Percentiles rank a stretch among this genome's conserved stretches.
phyloP scores from a whole-genome alignment of 345 rosid species.

The Rhodomyrtus tomentosa region DNA sequence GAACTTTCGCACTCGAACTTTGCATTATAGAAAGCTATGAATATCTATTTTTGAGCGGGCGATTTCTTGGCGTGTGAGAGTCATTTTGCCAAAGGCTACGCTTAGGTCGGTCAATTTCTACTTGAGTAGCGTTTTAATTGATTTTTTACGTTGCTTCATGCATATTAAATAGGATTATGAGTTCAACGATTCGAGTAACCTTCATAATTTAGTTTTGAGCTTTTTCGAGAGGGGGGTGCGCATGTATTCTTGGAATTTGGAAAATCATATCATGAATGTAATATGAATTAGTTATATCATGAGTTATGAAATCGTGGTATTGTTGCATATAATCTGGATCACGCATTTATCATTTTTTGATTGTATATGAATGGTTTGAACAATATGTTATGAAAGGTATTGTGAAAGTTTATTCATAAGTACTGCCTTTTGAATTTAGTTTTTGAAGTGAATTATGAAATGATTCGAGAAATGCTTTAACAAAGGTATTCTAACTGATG shows the following conservation, averaged over 20 bases:
- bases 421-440: fast-evolving
- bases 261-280: neutral
- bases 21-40: fast-evolving
- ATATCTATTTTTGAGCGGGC: neutral
- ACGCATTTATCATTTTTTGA: neutral
- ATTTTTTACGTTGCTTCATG: neutral
- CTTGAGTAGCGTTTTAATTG: neutral
- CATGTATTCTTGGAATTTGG: neutral
- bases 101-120: neutral
- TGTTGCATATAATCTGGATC: neutral
- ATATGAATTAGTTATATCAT: neutral
- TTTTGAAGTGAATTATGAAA: neutral
- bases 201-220: neutral
- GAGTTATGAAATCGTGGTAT: neutral
- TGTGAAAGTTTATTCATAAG: neutral
- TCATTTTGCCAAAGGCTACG: neutral
- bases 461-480: neutral
- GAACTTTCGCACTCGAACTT: fast-evolving
- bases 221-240: neutral
- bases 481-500: neutral
- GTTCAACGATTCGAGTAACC: neutral
- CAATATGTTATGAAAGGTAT: neutral
- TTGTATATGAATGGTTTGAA: neutral
- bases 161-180: neutral
- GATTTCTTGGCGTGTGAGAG: fast-evolving